These are phyloP conservation scores for Colletotrichum camelliae DNA, from an alignment of 2,329 filamentous ascomycete species.

Conservation along the genomic window DNA sequence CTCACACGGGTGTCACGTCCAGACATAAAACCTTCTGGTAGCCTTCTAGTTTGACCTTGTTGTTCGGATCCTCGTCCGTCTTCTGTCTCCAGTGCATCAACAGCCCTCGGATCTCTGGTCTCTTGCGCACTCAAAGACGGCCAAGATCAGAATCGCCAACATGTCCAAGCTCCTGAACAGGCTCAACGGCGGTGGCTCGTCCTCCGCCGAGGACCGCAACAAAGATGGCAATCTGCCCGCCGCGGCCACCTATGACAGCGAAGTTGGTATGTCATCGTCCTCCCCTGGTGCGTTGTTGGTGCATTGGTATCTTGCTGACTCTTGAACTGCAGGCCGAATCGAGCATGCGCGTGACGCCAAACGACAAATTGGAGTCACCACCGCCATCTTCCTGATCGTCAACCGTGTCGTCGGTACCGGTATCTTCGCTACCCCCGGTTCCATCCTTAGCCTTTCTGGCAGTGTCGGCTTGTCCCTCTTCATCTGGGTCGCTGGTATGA, in stretches of 20 bases:
- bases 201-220: not conserved
- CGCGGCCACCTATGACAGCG: constrained; percentile 16
- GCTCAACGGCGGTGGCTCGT: constrained; percentile 1
- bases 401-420: constrained; percentile 72
- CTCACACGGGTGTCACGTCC: not conserved
- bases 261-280: constrained; percentile 12
- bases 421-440: constrained; percentile 68
- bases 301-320: not conserved
- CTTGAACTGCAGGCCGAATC: constrained; percentile 29
- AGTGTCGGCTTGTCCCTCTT: constrained; percentile 67
- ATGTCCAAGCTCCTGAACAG: constrained; percentile 13
- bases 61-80: not conserved
- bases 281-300: too few relatives aligned
- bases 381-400: constrained; percentile 65
- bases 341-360: constrained; percentile 51
- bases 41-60: not conserved
- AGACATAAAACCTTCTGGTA: constrained; percentile 17
- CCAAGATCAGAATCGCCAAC: not conserved
- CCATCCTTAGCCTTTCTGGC: constrained; percentile 61
- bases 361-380: constrained; percentile 60
- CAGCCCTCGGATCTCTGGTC: not conserved
- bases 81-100: not conserved
- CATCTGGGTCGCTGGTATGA: constrained; percentile 66
- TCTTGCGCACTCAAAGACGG: not conserved
- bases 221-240: constrained; percentile 3